Evolutionary conservation across 1,284 basidiomycete species (phyloP), one percentile per base, ranked within the genome.

Genomic region (Peniophora sp.): DNA sequence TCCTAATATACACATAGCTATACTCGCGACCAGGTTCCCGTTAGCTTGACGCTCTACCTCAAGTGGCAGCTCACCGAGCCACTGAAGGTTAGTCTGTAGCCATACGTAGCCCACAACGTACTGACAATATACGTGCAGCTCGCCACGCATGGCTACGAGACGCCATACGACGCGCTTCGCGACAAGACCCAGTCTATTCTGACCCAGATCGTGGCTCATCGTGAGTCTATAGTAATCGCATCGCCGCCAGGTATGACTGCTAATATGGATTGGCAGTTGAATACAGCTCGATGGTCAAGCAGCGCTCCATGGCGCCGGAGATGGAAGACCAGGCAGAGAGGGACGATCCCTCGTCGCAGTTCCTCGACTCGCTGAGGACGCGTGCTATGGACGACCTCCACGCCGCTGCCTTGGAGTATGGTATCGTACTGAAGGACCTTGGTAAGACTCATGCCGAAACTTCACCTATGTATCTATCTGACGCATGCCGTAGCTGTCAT

Each of bases 371-470:
- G 3, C 71, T 90, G 44, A 70, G 87, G 37, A 87, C 83, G 3
- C 81, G 84, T 46, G 88, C 88, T 5, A 88, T 90, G 85, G 88
- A 90, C 59, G 87, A 90, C 51, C 76, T 90, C 69, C 83, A 85
- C 52, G 69, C 80, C 52, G 88, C 86, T 24, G 85, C 88, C 2
- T 64, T 86, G 32, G 87, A 89, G 58, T 90, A 89, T 55, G 87
- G 87, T 11, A 90, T 89, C 51, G 68, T 85, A 24, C 63, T 90
- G 51, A 88, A 88, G 64, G 87, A 89, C 57, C 76, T 89, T 23
- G 83, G 82, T 82, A 57, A 17, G 73, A 41, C 5, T 8, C 62
- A 20, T 34, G 6, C 24, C 22, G 10, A 18, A 24, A 46, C 50
- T 37, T 39, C 15, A 24, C 35, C 35, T 23, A 12, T 32, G 15